phyloP scores from a whole-genome alignment of 2,329 filamentous ascomycete species.

The Aspergillus ruber region DNA sequence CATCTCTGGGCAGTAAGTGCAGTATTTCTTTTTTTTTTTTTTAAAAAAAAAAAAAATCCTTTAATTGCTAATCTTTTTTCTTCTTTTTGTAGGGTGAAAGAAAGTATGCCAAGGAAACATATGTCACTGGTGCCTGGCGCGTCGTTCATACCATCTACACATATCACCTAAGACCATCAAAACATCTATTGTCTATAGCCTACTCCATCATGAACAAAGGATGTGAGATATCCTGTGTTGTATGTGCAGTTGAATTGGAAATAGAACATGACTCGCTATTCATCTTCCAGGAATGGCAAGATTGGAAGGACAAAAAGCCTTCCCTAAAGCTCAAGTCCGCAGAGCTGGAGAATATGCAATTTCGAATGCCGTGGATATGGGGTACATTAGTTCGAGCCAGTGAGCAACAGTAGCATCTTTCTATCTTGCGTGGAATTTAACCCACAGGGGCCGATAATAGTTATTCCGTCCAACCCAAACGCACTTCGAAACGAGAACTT shows the following conservation, averaged over 20 bases:
- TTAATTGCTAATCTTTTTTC: no score
- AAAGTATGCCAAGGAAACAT: no score
- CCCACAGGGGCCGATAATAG: not conserved
- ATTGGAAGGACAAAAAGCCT: not conserved
- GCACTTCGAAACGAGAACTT: not conserved
- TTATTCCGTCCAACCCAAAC: not conserved
- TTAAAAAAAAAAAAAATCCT: no score
- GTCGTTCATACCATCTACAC: no score
- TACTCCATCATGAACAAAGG: not conserved
- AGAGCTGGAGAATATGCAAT: not conserved
- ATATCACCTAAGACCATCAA: no score
- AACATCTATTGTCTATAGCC: no score
- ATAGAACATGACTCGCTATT: not conserved
- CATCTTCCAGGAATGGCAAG: not conserved
- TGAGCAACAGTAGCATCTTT: not conserved
- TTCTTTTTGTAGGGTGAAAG: no score
- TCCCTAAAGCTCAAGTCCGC: not conserved
- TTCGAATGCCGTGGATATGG: not conserved
- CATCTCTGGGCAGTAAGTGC: no score
- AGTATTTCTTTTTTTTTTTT: no score
- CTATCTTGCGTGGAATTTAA: not conserved
- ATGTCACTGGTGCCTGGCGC: no score
- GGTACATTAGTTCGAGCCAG: not conserved
- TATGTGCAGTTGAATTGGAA: not conserved
- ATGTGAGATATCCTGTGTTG: not conserved